Evolutionary conservation across 2,329 filamentous ascomycete genomes (phyloP), one percentile per base, ranked within the genome.

Genomic region (Davidsoniella virescens): DNA sequence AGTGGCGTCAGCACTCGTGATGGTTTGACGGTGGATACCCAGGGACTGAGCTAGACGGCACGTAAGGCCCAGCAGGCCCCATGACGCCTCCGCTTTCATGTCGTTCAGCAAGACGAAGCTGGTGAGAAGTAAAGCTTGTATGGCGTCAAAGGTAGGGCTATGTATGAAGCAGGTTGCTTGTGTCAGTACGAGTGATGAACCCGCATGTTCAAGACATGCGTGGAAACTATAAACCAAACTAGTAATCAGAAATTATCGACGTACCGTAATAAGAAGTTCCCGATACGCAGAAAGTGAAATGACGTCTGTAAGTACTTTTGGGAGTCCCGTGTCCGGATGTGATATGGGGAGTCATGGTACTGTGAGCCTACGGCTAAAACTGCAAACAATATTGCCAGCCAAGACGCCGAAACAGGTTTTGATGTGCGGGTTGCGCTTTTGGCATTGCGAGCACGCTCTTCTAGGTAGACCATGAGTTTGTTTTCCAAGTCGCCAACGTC

Each of bases 51-150:
- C 78, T n/a, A 82, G 67, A 23, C 78, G 70, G 54, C 76, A 80
- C 0, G 77, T 80, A 42, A 81, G 68, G 0, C 77, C 78, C 47
- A 79, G 70, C 49, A 82, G 60, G 0, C 77, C 77, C 78, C 78
- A 82, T 0, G 78, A 80, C 0, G 76, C 78, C 57, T 82, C 78
- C 1, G 78, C 77, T 58, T 81, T 81, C 78, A 82, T 82, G 53
- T 82, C 78, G 56, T 82, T 82, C 23, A 80, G 64, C 2, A 82
- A 65, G 2, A 79, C 76, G 54, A 81, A 80, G 26, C 75, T 72
- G 3, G 75, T 76, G 41, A 82, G 68, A 1, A 82, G 64, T 39
- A 82, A 63, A 1, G 77, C 77, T 59, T 82, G 78, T 23, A 82
- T 76, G 4, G 76, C 79, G 59, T 82, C 77, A 38, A 81, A 70